These are phyloP conservation scores for Asterochloris sp. DNA, from an alignment of 139 green algal species.

Conservation along the genomic window DNA sequence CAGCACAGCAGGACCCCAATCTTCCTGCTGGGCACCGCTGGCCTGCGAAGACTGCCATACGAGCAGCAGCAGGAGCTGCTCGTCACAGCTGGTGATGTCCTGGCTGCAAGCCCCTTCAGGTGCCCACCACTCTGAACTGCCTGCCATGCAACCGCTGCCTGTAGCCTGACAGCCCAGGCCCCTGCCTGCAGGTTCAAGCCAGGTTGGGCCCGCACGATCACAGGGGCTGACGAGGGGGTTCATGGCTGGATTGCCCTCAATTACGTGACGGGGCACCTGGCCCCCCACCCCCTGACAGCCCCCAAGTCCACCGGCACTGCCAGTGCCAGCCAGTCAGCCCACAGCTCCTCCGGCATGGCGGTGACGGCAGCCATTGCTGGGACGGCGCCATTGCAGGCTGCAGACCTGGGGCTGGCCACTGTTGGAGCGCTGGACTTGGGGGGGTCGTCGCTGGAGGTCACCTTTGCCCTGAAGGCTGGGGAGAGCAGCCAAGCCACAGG, in stretches of 20 bases:
- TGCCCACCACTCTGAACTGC: too few relatives aligned
- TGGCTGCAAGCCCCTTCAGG: background rate
- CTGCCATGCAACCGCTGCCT: background rate
- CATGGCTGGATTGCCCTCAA: slow-evolving; percentile 86
- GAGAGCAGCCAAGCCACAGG: too few relatives aligned
- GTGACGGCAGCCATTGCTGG: background rate
- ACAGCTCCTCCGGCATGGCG: background rate
- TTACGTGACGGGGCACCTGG: slow-evolving; percentile 47
- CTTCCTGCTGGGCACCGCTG: slow-evolving; percentile 75
- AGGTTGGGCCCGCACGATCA: slow-evolving; percentile 73
- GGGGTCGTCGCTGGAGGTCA: slow-evolving; percentile 74
- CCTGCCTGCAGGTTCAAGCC: slow-evolving; percentile 53
- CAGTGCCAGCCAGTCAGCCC: background rate
- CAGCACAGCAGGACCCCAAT: slow-evolving; percentile 46
- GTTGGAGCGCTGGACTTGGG: slow-evolving; percentile 75
- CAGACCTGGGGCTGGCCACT: slow-evolving; percentile 16
- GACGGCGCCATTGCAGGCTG: background rate
- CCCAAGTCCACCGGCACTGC: background rate
- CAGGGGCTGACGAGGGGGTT: slow-evolving; percentile 74
- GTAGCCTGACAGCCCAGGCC: background rate
- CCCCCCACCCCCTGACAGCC: background rate
- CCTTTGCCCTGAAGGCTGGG: slow-evolving; percentile 26
- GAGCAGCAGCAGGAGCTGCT: background rate
- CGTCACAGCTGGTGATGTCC: background rate
- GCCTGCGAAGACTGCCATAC: slow-evolving; percentile 37